Evolutionary conservation across 2,329 filamentous ascomycete genomes (phyloP).

Genomic region (Fusarium musae): DNA sequence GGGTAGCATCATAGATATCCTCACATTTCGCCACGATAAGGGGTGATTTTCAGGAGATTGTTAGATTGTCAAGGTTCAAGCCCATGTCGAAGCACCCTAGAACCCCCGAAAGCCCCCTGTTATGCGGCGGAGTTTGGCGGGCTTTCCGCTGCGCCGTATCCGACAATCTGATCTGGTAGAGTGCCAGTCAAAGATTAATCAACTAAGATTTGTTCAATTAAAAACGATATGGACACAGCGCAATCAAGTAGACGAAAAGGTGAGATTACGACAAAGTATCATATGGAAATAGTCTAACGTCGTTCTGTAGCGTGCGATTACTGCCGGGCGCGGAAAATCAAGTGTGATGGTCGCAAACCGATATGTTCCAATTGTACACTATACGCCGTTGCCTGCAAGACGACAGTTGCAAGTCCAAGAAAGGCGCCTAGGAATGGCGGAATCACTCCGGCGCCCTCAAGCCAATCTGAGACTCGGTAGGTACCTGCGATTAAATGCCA

Average conservation of each 20-base stretch:
- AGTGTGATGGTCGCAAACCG: conserved; percentile 52
- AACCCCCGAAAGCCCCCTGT: neutral
- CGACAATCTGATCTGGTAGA: neutral
- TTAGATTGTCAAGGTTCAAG: neutral
- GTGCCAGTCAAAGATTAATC: neutral
- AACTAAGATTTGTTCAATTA: neutral
- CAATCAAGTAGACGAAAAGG: conserved; percentile 38
- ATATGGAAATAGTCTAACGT: neutral
- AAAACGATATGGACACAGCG: conserved; percentile 12
- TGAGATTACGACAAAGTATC: neutral
- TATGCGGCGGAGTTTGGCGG: conserved; percentile 3
- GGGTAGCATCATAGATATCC: neutral
- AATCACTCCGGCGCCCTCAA: neutral
- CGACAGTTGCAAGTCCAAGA: conserved; percentile 13
- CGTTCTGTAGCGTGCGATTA: conserved; percentile 48
- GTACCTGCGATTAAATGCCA: neutral
- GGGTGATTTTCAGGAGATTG: conserved; percentile 14
- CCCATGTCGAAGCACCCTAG: neutral
- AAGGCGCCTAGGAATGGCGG: conserved; percentile 11
- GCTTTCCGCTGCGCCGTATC: conserved; percentile 11
- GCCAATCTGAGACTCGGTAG: neutral
- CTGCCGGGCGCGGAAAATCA: conserved; percentile 54
- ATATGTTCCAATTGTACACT: conserved; percentile 53
- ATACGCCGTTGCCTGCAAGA: conserved; percentile 49
- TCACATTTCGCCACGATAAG: conserved; percentile 11